Percentiles rank a stretch among this genome's conserved stretches.
These are phyloP conservation scores for Xylaria sp. DNA, from an alignment of 2,329 filamentous ascomycete genomes.

Conservation along the genomic window DNA sequence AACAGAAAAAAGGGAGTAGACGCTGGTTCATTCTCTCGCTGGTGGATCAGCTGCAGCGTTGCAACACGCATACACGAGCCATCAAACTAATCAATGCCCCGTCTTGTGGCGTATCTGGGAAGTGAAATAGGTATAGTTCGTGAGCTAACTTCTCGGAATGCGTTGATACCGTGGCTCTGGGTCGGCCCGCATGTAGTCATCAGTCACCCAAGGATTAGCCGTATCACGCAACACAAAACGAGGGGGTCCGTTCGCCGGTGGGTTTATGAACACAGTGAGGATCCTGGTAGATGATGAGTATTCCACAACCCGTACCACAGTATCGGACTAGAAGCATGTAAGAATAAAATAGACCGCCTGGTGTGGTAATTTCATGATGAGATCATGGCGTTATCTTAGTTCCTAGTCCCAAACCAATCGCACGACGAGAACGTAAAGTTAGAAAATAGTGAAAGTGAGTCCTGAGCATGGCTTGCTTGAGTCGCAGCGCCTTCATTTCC, in stretches of 20 bases:
- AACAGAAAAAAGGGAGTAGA: neutral
- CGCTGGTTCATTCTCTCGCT: slow-evolving; percentile 6
- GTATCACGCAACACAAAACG: slow-evolving; percentile 11
- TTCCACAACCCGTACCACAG: slow-evolving; percentile 1
- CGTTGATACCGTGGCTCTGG: slow-evolving; percentile 26
- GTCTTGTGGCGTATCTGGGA: neutral
- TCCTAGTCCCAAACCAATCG: neutral
- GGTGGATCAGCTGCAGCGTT: slow-evolving; percentile 15
- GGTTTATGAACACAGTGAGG: slow-evolving; percentile 14
- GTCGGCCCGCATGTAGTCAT: slow-evolving; percentile 24
- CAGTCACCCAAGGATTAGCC: slow-evolving; percentile 20
- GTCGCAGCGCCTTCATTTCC: neutral
- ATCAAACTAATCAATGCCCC: slow-evolving; percentile 6
- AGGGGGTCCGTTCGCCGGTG: slow-evolving; percentile 14
- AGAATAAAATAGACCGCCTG: neutral
- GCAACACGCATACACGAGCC: slow-evolving; percentile 6
- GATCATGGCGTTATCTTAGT: slow-evolving; percentile 1
- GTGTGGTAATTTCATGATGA: neutral
- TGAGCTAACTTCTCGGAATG: slow-evolving; percentile 11
- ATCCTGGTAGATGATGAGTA: neutral
- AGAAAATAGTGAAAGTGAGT: neutral
- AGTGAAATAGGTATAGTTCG: slow-evolving; percentile 1
- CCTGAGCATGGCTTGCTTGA: neutral
- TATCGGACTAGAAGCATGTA: neutral
- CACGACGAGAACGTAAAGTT: neutral